These are phyloP conservation scores for Pseudopithomyces maydicus DNA, from an alignment of 2,329 filamentous ascomycete species.

Conservation along the genomic window DNA sequence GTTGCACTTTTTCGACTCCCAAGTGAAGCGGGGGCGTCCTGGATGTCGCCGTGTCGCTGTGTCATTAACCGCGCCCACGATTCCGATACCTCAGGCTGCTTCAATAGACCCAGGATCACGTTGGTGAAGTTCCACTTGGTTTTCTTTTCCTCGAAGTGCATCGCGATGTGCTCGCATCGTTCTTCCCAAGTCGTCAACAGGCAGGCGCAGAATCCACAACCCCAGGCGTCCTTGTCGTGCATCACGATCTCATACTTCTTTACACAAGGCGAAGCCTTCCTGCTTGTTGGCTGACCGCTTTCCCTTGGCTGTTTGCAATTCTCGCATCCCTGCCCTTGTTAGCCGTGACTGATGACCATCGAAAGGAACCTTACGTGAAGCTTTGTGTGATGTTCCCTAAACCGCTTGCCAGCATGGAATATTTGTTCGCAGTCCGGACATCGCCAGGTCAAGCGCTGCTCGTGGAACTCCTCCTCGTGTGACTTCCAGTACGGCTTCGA, in stretches of 20 bases:
- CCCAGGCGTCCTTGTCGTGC: constrained; percentile 69
- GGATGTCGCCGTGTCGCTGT: constrained; percentile 60
- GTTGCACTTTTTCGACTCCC: constrained; percentile 68
- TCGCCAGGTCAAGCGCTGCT: constrained; percentile 70
- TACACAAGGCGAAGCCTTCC: constrained; percentile 52
- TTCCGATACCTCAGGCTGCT: constrained; percentile 65
- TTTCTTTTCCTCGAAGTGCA: constrained; percentile 69
- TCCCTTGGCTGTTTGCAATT: constrained; percentile 69
- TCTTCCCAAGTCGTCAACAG: constrained; percentile 68
- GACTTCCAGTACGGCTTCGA: constrained; percentile 73
- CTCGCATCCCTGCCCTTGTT: constrained; percentile 55
- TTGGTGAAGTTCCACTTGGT: constrained; percentile 72
- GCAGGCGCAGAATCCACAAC: constrained; percentile 70
- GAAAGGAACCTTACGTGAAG: constrained; percentile 57
- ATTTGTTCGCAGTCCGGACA: constrained; percentile 71
- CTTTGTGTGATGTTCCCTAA: constrained; percentile 71
- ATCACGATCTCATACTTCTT: constrained; percentile 52
- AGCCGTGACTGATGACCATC: constrained; percentile 10
- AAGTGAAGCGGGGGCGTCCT: constrained; percentile 53
- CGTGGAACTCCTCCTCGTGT: constrained; percentile 72
- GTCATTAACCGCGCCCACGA: constrained; percentile 65
- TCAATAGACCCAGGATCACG: constrained; percentile 70
- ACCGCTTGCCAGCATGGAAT: constrained; percentile 71
- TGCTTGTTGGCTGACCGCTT: constrained; percentile 56
- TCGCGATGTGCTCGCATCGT: constrained; percentile 70